Conservation (phyloP, 129 eudicot genomes). For the Escallonia rubra region DNA sequence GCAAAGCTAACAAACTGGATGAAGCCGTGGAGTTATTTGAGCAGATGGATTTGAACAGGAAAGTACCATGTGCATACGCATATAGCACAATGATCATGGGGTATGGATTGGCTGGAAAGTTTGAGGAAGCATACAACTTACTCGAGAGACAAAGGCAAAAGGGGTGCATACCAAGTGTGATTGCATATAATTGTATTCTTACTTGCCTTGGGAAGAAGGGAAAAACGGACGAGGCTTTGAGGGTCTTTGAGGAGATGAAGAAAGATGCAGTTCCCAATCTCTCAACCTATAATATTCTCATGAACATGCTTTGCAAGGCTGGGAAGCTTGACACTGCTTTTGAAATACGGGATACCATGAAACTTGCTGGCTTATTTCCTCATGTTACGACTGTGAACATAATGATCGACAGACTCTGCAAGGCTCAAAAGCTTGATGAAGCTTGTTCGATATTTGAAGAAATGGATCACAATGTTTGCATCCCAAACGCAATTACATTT, state of each 20-base stretch:
- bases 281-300: slow-evolving; percentile 69
- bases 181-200: slow-evolving; percentile 79
- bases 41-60: slow-evolving; percentile 57
- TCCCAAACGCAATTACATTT: slow-evolving; percentile 67
- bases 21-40: slow-evolving; percentile 85
- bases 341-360: slow-evolving; percentile 67
- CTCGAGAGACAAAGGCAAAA: slow-evolving; percentile 73
- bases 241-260: slow-evolving; percentile 68
- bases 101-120: slow-evolving; percentile 78
- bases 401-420: slow-evolving; percentile 81
- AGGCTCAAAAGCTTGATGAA: slow-evolving; percentile 69
- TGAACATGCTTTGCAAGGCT: slow-evolving; percentile 75
- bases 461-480: slow-evolving; percentile 60
- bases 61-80: slow-evolving; percentile 91
- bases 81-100: slow-evolving; percentile 97
- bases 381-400: slow-evolving; percentile 69
- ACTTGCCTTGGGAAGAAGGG: slow-evolving; percentile 91
- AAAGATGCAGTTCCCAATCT: slow-evolving; percentile 76
- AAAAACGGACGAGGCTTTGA: slow-evolving; percentile 56
- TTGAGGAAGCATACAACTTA: slow-evolving; percentile 70
- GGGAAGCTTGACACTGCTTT: slow-evolving; percentile 61
- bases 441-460: slow-evolving; percentile 65
- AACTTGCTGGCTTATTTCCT: slow-evolving; percentile 72
- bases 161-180: slow-evolving; percentile 84
- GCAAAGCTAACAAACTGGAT: slow-evolving; percentile 62